These are phyloP conservation scores for Asterochloris sp. DNA, from an alignment of 139 green algal genomes.

Conservation along the genomic window DNA sequence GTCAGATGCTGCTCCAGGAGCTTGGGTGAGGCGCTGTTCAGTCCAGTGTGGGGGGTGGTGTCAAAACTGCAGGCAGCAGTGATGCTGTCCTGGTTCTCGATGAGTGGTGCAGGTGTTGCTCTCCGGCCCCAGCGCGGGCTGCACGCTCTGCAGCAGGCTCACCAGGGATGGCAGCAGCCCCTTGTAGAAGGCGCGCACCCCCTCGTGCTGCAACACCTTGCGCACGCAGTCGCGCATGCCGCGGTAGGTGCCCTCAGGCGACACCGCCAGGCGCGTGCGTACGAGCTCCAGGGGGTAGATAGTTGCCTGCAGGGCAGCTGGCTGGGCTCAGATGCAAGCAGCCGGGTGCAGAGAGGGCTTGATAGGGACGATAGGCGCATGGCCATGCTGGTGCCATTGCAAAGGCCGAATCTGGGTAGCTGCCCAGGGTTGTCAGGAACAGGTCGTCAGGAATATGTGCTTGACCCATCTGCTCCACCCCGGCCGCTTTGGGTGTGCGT, in stretches of 20 bases:
- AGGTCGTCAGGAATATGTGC: too few species aligned
- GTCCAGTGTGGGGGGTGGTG: neutral
- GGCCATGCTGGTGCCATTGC: too few species aligned
- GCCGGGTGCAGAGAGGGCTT: too few species aligned
- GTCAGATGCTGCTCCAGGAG: neutral
- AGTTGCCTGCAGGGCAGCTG: constrained; percentile 27
- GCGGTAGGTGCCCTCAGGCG: constrained; percentile 51
- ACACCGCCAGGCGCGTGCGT: constrained; percentile 81
- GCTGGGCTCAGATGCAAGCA: too few species aligned
- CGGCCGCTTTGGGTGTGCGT: too few species aligned
- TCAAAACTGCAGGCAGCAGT: neutral
- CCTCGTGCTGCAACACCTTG: constrained; percentile 64
- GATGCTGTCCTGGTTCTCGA: neutral
- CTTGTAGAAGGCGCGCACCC: constrained; percentile 71
- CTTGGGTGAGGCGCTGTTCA: neutral
- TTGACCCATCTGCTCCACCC: too few species aligned
- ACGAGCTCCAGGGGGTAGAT: constrained; percentile 90
- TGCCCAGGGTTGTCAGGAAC: too few species aligned
- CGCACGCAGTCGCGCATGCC: constrained; percentile 55
- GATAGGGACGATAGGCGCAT: too few species aligned
- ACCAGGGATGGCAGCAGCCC: constrained; percentile 63
- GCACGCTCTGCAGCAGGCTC: neutral
- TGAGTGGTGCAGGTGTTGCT: too few species aligned
- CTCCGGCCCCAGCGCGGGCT: too few species aligned
- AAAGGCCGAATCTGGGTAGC: too few species aligned